A percentile compares a stretch with the other conserved stretches of the same genome.
Evolutionary conservation across 169 alveolate species (phyloP).

Genomic region (Plasmodium vinckei): DNA sequence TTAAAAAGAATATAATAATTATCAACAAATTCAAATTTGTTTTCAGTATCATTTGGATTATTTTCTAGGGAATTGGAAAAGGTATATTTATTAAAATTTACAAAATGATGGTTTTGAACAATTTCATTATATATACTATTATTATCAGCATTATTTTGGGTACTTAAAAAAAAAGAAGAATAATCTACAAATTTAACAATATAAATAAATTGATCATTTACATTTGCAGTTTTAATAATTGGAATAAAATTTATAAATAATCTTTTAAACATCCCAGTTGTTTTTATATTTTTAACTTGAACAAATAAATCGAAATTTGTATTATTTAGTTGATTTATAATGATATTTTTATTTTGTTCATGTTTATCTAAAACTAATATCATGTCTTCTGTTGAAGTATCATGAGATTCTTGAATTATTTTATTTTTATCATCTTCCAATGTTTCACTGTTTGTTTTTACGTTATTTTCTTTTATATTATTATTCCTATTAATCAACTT

Average conservation of each 20-base stretch:
- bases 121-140: conserved; percentile 29
- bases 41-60: neutral
- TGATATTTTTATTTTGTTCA: conserved; percentile 67
- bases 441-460: neutral
- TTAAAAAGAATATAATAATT: conserved; percentile 51
- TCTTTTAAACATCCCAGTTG: conserved; percentile 67
- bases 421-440: neutral
- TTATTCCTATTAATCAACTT: conserved; percentile 1
- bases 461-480: neutral
- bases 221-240: conserved; percentile 28
- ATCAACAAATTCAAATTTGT: conserved; percentile 42
- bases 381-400: neutral
- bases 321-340: conserved; percentile 53
- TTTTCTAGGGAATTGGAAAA: conserved; percentile 2
- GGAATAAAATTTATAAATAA: conserved; percentile 55
- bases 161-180: conserved; percentile 24
- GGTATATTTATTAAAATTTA: conserved; percentile 25
- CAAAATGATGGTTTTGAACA: neutral
- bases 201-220: conserved; percentile 46
- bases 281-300: conserved; percentile 30
- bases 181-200: conserved; percentile 61
- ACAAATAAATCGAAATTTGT: conserved; percentile 58
- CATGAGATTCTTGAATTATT: neutral
- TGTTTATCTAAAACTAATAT: conserved; percentile 42
- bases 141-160: conserved; percentile 25